Evolutionary conservation across 2,329 filamentous ascomycete species (phyloP), one percentile per base, ranked within the genome.

Genomic region (Fusarium coffeatum): DNA sequence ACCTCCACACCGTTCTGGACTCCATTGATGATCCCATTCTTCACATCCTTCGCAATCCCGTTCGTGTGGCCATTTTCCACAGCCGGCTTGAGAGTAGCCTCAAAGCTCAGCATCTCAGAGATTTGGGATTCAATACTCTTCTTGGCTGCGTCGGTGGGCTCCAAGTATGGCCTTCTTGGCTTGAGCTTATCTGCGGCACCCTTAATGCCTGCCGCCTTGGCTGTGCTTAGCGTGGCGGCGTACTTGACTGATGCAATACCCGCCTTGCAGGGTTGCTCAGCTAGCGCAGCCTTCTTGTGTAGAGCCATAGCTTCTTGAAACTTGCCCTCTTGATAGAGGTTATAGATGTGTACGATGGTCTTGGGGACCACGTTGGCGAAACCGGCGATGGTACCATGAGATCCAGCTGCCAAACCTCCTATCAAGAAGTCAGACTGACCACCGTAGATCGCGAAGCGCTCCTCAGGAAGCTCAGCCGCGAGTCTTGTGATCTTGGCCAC

Each of bases 391-490:
- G 85, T 87, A 5, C 89, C 89, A 3, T 84, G 83, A 25, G 85
- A 86, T 7, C 89, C 89, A 20, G 86, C 84, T 4, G 84, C 83
- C 23, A 91, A 76, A 1, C 86, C 88, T 10, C 87, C 88, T 54
- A 91, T 81, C 20, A 93, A 77, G 77, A 92, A 93, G 74, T 94
- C 92, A 2, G 87, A 88, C 80, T 93, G 91, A 0, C 92, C 92
- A 3, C 90, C 91, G 73, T 88, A 93, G 0, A 89, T 86, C 0
- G 89, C 86, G 74, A 94, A 94, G 3, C 83, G 76, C 2, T 86
- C 83, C 0, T 84, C 76, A 0, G 83, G 78, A 49, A 92, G 78
- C 66, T 82, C 77, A 18, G 82, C 83, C 0, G 80, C 77, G 5
- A 93, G 83, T 2, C 91, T 83, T 4, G 88, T 88, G 61, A 93